Percentiles rank a stretch among this genome's conserved stretches.
Evolutionary conservation across 495 filamentous ascomycete genomes (phyloP).

Genomic region (Neurospora discreta): DNA sequence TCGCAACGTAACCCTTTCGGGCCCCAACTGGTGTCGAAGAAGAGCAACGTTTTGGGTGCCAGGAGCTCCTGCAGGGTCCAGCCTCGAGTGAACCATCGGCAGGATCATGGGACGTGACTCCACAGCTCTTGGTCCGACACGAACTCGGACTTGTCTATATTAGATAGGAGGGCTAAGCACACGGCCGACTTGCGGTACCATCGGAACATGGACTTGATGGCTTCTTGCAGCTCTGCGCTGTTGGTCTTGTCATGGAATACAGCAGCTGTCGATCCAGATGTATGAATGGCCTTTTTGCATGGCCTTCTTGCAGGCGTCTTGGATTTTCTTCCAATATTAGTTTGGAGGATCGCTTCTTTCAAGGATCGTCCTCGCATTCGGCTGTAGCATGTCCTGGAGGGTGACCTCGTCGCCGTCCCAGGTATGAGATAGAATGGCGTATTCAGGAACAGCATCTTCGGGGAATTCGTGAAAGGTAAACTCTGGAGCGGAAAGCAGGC

Average conservation of each 20-base stretch:
- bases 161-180: slow-evolving; percentile 25
- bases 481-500: background rate
- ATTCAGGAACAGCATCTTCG: background rate
- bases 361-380: background rate
- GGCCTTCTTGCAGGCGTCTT: slow-evolving; percentile 3
- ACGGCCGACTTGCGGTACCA: slow-evolving; percentile 21
- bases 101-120: background rate
- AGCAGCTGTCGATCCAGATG: slow-evolving; percentile 25
- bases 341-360: background rate
- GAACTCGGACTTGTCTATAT: background rate
- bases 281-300: slow-evolving; percentile 2
- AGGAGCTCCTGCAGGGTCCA: slow-evolving; percentile 36
- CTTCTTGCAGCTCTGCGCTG: slow-evolving; percentile 19
- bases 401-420: slow-evolving; percentile 6
- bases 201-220: slow-evolving; percentile 33
- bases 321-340: background rate
- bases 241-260: slow-evolving; percentile 26
- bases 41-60: slow-evolving; percentile 16
- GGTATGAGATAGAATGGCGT: slow-evolving; percentile 9
- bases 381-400: background rate
- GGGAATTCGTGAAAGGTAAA: background rate
- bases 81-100: slow-evolving; percentile 30
- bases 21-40: slow-evolving; percentile 11
- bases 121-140: accelerated
- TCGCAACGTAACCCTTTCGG: background rate